Conservation (phyloP, 495 filamentous ascomycete genomes). For the Neurospora hispaniola region DNA sequence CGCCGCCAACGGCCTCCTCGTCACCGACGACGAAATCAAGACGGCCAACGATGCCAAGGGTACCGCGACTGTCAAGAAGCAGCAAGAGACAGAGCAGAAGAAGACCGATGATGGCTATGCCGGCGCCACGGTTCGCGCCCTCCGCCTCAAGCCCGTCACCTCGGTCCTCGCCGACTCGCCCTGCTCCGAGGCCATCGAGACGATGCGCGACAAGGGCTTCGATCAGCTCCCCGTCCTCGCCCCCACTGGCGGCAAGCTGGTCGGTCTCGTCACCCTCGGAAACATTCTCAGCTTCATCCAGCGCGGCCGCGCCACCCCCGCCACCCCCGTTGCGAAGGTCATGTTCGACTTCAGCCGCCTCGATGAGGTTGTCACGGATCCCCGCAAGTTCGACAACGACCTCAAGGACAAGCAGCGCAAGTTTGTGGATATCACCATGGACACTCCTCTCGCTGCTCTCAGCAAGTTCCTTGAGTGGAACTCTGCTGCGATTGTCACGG, state of each 20-base stretch:
- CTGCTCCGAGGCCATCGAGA: constrained; percentile 82
- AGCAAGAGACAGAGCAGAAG: constrained; percentile 8
- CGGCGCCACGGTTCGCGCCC: constrained; percentile 63
- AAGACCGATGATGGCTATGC: constrained; percentile 46
- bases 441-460: constrained; percentile 73
- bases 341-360: constrained; percentile 93
- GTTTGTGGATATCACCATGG: constrained; percentile 88
- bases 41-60: constrained; percentile 26
- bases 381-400: constrained; percentile 48
- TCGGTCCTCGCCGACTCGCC: constrained; percentile 57
- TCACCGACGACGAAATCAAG: constrained; percentile 23
- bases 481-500: constrained; percentile 85
- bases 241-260: constrained; percentile 55
- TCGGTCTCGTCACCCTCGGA: constrained; percentile 85
- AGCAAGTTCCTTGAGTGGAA: constrained; percentile 97
- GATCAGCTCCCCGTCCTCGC: constrained; percentile 89
- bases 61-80: constrained; percentile 24
- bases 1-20: constrained; percentile 81
- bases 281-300: constrained; percentile 89
- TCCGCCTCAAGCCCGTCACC: constrained; percentile 85
- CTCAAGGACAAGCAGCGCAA: constrained; percentile 43
- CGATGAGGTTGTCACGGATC: constrained; percentile 78
- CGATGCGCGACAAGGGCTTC: constrained; percentile 93
- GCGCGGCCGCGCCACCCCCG: constrained; percentile 59
- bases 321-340: constrained; percentile 67